Evolutionary conservation across 352 stramenopile genomes (phyloP).

Genomic region (Globisporangium spinosum): DNA sequence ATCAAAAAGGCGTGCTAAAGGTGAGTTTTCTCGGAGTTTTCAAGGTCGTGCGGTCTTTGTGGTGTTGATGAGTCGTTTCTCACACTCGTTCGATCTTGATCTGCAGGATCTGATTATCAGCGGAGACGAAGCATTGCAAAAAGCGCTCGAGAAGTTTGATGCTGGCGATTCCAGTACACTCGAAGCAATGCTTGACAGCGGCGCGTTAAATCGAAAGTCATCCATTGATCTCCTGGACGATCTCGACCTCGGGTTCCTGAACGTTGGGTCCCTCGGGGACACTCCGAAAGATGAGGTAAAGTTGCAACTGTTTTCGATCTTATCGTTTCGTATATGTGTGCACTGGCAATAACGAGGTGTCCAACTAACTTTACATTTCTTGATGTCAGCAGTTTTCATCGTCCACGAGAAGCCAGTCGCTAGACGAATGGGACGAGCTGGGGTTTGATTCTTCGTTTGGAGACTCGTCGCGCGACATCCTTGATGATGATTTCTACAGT

Average conservation of each 20-base stretch:
- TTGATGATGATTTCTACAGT: constrained; percentile 80
- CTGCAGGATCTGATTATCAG: constrained; percentile 88
- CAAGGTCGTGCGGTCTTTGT: background rate
- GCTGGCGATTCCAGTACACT: constrained; percentile 81
- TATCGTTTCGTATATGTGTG: background rate
- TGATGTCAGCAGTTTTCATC: constrained; percentile 41
- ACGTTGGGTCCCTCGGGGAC: constrained; percentile 79
- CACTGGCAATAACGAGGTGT: background rate
- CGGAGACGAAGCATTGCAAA: constrained; percentile 85
- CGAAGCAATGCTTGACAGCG: constrained; percentile 80
- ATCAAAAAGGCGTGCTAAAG: constrained; percentile 90
- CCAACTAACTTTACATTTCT: constrained; percentile 1
- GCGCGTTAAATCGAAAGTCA: constrained; percentile 78
- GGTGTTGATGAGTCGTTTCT: constrained; percentile 1
- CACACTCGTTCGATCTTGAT: constrained; percentile 2
- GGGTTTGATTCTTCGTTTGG: constrained; percentile 82
- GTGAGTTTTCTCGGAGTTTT: constrained; percentile 22
- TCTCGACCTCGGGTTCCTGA: constrained; percentile 84
- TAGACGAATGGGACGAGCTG: constrained; percentile 86
- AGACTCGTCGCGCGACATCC: constrained; percentile 70
- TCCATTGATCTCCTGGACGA: constrained; percentile 85
- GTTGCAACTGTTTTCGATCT: background rate
- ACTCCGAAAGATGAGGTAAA: constrained; percentile 78
- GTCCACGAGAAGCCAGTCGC: constrained; percentile 57
- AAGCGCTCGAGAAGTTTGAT: constrained; percentile 88